phyloP scores from a whole-genome alignment of 2,329 filamentous ascomycete species.

The Zymoseptoria ardabiliae region DNA sequence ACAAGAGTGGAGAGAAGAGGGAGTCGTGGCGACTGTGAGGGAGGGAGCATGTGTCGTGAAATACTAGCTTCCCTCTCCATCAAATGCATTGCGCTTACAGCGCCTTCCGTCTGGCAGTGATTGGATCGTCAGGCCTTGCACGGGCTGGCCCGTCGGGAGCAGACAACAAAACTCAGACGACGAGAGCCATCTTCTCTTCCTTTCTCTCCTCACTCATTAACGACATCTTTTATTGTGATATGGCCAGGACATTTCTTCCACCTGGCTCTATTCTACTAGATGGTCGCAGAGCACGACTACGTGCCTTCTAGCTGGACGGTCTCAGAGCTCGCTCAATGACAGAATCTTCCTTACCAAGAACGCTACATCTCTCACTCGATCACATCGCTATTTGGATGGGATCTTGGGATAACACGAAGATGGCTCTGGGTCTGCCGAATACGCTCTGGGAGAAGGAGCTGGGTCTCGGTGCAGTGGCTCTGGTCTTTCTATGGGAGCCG shows the following conservation, averaged over 20 bases:
- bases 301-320: constrained; percentile 60
- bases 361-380: constrained; percentile 42
- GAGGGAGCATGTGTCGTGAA: too few species aligned
- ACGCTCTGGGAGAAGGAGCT: neutral
- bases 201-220: constrained; percentile 44
- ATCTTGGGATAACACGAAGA: neutral
- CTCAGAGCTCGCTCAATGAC: constrained; percentile 49
- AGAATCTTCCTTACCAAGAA: constrained; percentile 60
- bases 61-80: neutral
- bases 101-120: constrained; percentile 13
- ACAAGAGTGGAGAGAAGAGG: neutral
- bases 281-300: constrained; percentile 51
- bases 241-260: constrained; percentile 35
- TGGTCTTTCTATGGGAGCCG: neutral
- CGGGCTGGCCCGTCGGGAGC: neutral
- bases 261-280: constrained; percentile 55
- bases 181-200: constrained; percentile 8
- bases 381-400: neutral
- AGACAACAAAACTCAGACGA: neutral
- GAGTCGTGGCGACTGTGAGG: neutral
- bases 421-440: neutral
- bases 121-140: constrained; percentile 13
- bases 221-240: constrained; percentile 63
- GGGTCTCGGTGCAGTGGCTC: neutral
- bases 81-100: neutral